Evolutionary conservation across 2,329 filamentous ascomycete genomes (phyloP), one percentile per base, ranked within the genome.

Genomic region (Phialophora chinensis): DNA sequence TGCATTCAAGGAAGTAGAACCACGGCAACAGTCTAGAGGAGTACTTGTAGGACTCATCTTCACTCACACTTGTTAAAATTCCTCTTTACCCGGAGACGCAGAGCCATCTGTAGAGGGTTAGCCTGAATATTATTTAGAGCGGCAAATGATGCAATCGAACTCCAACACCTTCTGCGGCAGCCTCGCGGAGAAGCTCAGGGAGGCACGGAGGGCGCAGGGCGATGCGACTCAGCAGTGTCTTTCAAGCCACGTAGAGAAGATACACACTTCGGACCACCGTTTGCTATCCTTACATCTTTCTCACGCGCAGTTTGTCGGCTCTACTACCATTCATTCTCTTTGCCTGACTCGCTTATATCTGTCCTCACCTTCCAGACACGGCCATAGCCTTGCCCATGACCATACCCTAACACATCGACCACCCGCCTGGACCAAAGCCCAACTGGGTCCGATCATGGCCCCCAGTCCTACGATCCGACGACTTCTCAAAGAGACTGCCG

Each of bases 401-500:
- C 14, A n/a, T 52, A 20, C 10, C 20, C 49, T 27, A 29, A 52
- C 20, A 44, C 49, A 25, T 27, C 47, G 49, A 27, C 20, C 49
- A 35, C 20, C 8, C 49, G 3, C 20, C 49, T 27, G 23, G 49
- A 44, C 14, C 14, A 8, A 52, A 25, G 14, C 20, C 14, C 49
- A 7, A 8, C 38, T 23, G 47, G 14, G 10, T 29, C 27, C 38
- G 11, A 33, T 2, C n/a, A 73, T 74, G 72, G 70, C 72, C 17
- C 72, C 71, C 35, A 73, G 71, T n/a, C 76, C 79, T 65, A 79
- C 77, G 44, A 74, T 76, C 52, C 74, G 74, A 52, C 76, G 75
- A 58, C 75, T 77, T 27, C 74, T 97, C 75, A 92, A 92, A 79
- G 95, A 98, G 87, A 93, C 94, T 65, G 86, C 90, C 66, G 95